Evolutionary conservation across 768 basidiomycete species (phyloP).

Genomic region (Leccinellum rugosiceps): DNA sequence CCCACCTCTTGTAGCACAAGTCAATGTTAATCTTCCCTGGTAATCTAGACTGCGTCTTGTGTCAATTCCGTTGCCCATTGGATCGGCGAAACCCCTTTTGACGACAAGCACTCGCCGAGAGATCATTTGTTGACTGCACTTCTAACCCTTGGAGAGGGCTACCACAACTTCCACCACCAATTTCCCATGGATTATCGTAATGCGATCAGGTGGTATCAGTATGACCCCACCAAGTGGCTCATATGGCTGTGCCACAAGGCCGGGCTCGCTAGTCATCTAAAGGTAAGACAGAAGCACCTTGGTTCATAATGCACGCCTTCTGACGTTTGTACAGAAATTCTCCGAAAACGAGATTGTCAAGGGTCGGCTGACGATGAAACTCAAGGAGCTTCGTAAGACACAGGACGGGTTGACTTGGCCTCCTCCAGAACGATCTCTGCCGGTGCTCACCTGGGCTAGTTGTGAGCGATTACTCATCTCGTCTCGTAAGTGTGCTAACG

Average conservation of each 20-base stretch:
- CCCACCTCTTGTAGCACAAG: background rate
- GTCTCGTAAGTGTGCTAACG: background rate
- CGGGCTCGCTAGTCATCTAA: conserved; percentile 3
- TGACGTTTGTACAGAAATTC: background rate
- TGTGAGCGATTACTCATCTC: background rate
- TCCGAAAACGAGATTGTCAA: conserved; percentile 1
- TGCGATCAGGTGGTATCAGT: conserved; percentile 1
- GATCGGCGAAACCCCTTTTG: conserved; percentile 2
- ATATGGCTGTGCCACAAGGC: background rate
- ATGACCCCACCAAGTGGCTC: conserved; percentile 1
- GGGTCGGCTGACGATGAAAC: conserved; percentile 1
- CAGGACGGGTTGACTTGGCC: conserved; percentile 1
- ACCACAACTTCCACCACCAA: conserved; percentile 6
- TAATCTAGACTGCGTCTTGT: background rate
- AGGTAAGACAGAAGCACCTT: background rate
- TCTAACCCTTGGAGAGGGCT: conserved; percentile 2
- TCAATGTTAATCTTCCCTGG: background rate
- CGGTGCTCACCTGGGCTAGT: background rate
- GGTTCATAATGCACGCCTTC: background rate
- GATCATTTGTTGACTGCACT: conserved; percentile 1
- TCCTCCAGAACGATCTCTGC: background rate
- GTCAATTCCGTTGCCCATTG: conserved; percentile 2
- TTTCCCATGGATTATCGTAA: conserved; percentile 1
- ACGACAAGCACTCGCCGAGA: background rate
- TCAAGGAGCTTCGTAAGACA: background rate